Base-by-base conservation (phyloP, 106 monocot genomes). In the Acorus gramineus region DNA sequence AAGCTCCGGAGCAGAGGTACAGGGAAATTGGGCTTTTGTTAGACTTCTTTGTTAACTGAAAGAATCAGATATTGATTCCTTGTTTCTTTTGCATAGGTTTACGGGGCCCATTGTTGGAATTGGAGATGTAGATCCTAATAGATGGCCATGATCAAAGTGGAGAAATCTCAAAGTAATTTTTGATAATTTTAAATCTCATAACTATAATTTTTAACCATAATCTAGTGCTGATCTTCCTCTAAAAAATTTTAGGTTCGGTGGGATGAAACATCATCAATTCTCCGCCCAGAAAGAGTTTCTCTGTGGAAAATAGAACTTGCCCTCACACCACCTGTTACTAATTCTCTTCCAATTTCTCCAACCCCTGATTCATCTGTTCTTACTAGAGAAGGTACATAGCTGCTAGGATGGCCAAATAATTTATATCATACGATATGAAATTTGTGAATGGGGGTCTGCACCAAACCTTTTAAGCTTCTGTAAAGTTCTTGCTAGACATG, bases 1-100 rank as follows among this genome's bases (percentile, higher is more conserved):
- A 85, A 55, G 81, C 85, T n/a, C 85, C 85, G 13, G 85, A 85
- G 68, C 81, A 81, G 56, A 81, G 85, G 85, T 81, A 72, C 14
- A 64, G 28, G 28, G 28, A 28, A 28, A 28, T 28, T 28, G 28
- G 28, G 28, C n/a, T 28, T 28, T 28, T 28, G 28, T 28, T 28
- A 1, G 28, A 28, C 28, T 28, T 1, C 28, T 28, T 28, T 28
- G 28, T 28, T 28, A 28, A 1, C 28, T 28, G 28, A 28, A 28
- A 28, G 28, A 28, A 28, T 28, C 1, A 28, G 28, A 28, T 28
- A 28, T 28, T 28, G 28, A 28, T 28, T 0, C 4, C 14, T 7
- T 46, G 49, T 7, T 47, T 11, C 4, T 46, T 5, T 65, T 10
- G n/a, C 53, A 28, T 28, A 85, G 84, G 77, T 85, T 80, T 57